Percentiles rank a stretch among this genome's conserved stretches.
Evolutionary conservation across 176 grass and related monocot genomes (phyloP).

Genomic region (Musa acuminata): DNA sequence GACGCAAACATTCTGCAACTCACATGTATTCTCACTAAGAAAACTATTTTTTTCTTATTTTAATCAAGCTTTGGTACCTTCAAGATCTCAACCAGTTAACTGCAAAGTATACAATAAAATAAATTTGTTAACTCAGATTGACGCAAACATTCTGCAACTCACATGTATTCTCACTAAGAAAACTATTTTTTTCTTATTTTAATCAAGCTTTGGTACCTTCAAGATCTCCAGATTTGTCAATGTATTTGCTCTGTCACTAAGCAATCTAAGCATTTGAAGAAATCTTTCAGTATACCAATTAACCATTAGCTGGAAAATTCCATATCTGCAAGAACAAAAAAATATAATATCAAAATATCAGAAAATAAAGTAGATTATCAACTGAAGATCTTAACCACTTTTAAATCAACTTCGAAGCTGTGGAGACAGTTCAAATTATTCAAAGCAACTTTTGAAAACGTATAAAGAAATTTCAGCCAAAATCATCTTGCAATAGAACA

Average conservation of each 20-base stretch:
- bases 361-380: conserved; percentile 1
- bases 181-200: neutral
- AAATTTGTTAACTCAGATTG: neutral
- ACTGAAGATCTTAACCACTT: neutral
- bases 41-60: too few relatives aligned
- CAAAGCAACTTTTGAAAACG: too few relatives aligned
- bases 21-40: too few relatives aligned
- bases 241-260: conserved; percentile 87
- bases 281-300: conserved; percentile 94
- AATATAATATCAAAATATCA: conserved; percentile 19
- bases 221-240: conserved; percentile 97
- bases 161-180: too few relatives aligned
- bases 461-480: too few relatives aligned
- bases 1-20: too few relatives aligned
- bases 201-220: conserved; percentile 41
- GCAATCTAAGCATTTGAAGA: conserved; percentile 91
- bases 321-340: conserved; percentile 60
- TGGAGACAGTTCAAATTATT: too few relatives aligned
- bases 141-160: too few relatives aligned
- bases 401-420: too few relatives aligned
- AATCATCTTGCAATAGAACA: too few relatives aligned
- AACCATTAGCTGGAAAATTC: conserved; percentile 96
- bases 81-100: too few relatives aligned
- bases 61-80: too few relatives aligned
- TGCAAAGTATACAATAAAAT: conserved; percentile 31